Base-by-base conservation (phyloP, 2,329 filamentous ascomycete species). In the Rosellinia necatrix region DNA sequence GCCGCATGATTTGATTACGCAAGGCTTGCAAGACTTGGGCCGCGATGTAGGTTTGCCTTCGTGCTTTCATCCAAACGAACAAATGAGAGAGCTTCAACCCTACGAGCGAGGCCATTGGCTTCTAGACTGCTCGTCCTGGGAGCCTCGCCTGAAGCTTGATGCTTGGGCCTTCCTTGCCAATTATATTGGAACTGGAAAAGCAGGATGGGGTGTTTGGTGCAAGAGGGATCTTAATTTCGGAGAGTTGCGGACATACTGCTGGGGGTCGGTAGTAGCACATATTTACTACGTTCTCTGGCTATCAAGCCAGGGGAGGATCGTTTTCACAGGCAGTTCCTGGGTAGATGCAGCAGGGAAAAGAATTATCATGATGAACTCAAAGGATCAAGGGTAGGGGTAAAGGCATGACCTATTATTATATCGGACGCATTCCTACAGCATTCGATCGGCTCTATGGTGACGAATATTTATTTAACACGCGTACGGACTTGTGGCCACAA, bases 91-190 rank as follows among this genome's bases (percentile, higher is more conserved):
- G 0, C 72, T 88, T 1, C 72, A 78, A 2, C 72, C 74, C 0
- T 81, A 88, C 32, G 91, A 96, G 70, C 81, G 92, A 13, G 92
- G 92, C 0, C 86, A 89, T 71, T 97, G 92, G 92, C 71, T 78
- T 2, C 66, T 96, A 4, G 76, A 85, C 60, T 85, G 81, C 62
- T 67, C 72, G 0, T 47, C 63, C 1, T 91, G 88, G 88, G 68
- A 74, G 0, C 49, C 68, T 0, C 70, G 72, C 0, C 66, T 79
- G 3, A 81, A 82, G 46, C 69, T 75, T 13, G 74, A 78, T 2
- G 79, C 85, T 6, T 92, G 89, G 88, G 71, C 73, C 0, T 86
- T 81, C 47, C 73, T 92, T 21, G 76, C 76, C 5, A 80, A 85
- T 13, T 83, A 84, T 44, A 74, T 96, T 29, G 74, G 74, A 5